Base-by-base conservation (phyloP, 2,329 filamentous ascomycete species). In the Myriosclerotinia scirpicola region DNA sequence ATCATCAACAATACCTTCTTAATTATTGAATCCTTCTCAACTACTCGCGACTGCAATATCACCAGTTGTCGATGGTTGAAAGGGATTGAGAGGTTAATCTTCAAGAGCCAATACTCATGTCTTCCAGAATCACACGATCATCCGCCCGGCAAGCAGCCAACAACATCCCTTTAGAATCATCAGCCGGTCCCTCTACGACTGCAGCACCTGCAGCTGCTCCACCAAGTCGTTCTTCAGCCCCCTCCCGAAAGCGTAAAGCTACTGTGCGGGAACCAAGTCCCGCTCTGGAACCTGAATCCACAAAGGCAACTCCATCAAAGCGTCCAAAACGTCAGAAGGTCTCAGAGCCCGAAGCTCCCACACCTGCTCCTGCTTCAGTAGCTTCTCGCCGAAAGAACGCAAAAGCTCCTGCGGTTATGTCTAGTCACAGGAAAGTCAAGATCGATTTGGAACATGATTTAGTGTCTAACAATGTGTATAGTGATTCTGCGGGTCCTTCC, bases 71-170 rank as follows among this genome's bases (percentile, higher is more conserved):
- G 38, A 62, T 69, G 67, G 70, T 68, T 69, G 64, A 65, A 65
- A 63, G 61, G 59, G 54, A 50, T 59, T 67, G 53, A 63, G 22
- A 66, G 67, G 52, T 52, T 58, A 59, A 59, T 64, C 60, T 62
- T 67, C 59, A 62, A 68, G 67, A 66, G 38, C 70, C 73, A 67
- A 70, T 83, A 89, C 91, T 94, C 88, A 97, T 97, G 93, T 92
- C 91, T 87, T 83, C 88, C 86, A 97, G 93, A 91, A 89, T 95
- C 76, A 97, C 94, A 84, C 92, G 94, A 84, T 95, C 93, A 76
- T 90, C 93, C 80, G 90, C 93, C 83, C 93, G 93, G 84, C 89
- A 92, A 86, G 91, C 91, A 82, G 90, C 91, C 78, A 86, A 34
- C 30, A 34, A 34, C 30, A 34, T 76, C 73, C 71, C 76, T 70